A percentile compares a stretch with the other conserved stretches of the same genome.
Conservation (phyloP, 1,284 basidiomycete species). For the Tylopilus sp. region DNA sequence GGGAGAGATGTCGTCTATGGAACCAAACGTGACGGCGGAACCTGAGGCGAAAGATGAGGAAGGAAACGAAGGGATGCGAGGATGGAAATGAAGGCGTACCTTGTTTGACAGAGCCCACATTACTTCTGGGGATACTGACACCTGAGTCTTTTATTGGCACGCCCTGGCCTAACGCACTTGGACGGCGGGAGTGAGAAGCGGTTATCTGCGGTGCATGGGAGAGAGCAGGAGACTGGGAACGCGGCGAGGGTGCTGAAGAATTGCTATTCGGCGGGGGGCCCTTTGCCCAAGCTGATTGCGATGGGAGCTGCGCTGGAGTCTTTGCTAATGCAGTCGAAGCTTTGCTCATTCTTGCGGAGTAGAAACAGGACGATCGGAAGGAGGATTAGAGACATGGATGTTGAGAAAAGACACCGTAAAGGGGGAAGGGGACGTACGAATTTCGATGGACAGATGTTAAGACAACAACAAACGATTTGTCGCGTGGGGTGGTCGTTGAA, state of each 20-base stretch:
- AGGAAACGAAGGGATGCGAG: background rate
- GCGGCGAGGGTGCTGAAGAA: conserved; percentile 53
- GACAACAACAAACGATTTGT: conserved; percentile 39
- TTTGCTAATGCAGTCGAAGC: conserved; percentile 67
- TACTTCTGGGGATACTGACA: conserved; percentile 55
- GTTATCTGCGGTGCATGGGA: conserved; percentile 43
- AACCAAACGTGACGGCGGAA: conserved; percentile 74
- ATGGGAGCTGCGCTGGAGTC: conserved; percentile 62
- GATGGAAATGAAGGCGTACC: conserved; percentile 34
- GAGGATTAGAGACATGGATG: conserved; percentile 1
- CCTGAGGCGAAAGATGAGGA: conserved; percentile 35
- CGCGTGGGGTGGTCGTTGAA: conserved; percentile 73
- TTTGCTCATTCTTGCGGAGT: conserved; percentile 75
- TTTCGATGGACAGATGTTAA: conserved; percentile 43
- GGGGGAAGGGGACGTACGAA: conserved; percentile 33
- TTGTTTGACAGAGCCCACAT: conserved; percentile 58
- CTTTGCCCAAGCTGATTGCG: conserved; percentile 78
- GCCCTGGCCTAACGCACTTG: conserved; percentile 64
- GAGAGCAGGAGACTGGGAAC: conserved; percentile 71
- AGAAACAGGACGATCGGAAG: conserved; percentile 14
- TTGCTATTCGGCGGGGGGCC: conserved; percentile 61
- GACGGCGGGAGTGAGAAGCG: conserved; percentile 62
- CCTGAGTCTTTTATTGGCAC: conserved; percentile 67
- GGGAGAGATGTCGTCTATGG: conserved; percentile 68
- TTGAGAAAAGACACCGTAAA: conserved; percentile 14